Evolutionary conservation across 2,329 filamentous ascomycete genomes (phyloP), one percentile per base, ranked within the genome.

Genomic region (Fusarium foetens): DNA sequence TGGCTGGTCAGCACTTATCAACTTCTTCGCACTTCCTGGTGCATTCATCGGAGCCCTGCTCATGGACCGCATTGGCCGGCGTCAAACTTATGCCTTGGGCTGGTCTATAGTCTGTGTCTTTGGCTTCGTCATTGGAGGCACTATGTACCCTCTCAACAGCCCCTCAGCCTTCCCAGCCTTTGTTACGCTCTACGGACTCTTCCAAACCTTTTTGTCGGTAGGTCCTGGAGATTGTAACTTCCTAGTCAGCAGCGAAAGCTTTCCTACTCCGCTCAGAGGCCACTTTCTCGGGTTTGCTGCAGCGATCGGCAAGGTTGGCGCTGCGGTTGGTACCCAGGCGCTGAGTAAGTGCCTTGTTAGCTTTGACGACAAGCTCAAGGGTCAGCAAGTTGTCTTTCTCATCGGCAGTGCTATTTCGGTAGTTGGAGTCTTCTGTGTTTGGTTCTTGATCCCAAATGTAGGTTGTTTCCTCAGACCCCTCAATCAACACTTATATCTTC

Each of bases 401-500:
- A 58, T 58, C 9, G 55, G 55, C 1, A 58, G 55, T 25, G 55
- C 43, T 19, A 52, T 58, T 4, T 58, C 55, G 0, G 43, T 52
- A 8, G 35, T 58, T 17, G 43, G 55, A 13, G 43, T 51, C 6
- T 13, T 58, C 3, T 58, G 55, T 4, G 43, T 58, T 14, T 58
- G 55, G 55, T 58, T 52, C 35, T 8, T 58, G 17, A 52, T 58
- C 19, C 55, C 55, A 9, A 52, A 58, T 19, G 42, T 58, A 31
- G 8, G 33, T 39, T 4, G 38, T 8, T 17, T 39, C 23, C 21
- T 12, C 2, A 21, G 4, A 17, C 12, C 5, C 8, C 3, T 16
- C 3, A 14, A 6, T 29, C 1, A 4, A n/a, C 16, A 17, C 8
- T 27, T 7, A 0, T 23, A 19, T 36, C 9, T 36, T 11, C 1